Evolutionary conservation across 1,139 yeast genomes (phyloP).

Genomic region (Candida tunisiensis): DNA sequence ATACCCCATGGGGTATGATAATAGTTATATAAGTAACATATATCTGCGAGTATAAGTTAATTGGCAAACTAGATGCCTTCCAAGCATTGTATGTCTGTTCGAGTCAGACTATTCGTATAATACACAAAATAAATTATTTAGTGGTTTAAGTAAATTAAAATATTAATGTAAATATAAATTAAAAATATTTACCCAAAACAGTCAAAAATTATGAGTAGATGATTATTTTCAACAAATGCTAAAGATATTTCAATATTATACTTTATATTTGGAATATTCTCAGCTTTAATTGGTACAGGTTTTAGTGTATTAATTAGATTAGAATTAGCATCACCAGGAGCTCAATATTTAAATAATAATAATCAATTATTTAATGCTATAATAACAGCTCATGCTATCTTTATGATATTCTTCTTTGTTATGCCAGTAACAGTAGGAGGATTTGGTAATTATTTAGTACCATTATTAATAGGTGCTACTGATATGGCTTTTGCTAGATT

Average conservation of each 20-base stretch:
- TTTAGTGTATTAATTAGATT: slow-evolving; percentile 7
- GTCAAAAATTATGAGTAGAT: slow-evolving; percentile 3
- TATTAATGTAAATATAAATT: not conserved
- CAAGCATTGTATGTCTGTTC: not conserved
- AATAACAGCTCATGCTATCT: slow-evolving; percentile 6
- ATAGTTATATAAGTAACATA: not conserved
- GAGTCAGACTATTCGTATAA: not conserved
- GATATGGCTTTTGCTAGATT: slow-evolving; percentile 6
- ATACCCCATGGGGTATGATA: not conserved
- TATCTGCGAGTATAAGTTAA: not conserved
- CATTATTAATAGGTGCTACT: slow-evolving; percentile 6
- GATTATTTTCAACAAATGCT: slow-evolving; percentile 7
- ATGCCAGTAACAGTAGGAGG: slow-evolving; percentile 7
- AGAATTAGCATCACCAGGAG: slow-evolving; percentile 7
- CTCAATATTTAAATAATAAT: slow-evolving; percentile 6
- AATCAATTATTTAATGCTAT: slow-evolving; percentile 7
- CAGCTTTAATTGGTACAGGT: slow-evolving; percentile 7
- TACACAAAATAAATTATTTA: not conserved
- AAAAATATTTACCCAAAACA: slow-evolving; percentile 1
- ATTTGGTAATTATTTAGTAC: slow-evolving; percentile 6
- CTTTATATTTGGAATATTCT: slow-evolving; percentile 7
- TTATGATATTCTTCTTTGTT: slow-evolving; percentile 7
- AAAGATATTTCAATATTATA: slow-evolving; percentile 8
- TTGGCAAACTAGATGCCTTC: not conserved
- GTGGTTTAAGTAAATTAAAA: slow-evolving; percentile 1